Conservation (phyloP, 2,329 filamentous ascomycete genomes). For the Lecanoromycetidae sp. region DNA sequence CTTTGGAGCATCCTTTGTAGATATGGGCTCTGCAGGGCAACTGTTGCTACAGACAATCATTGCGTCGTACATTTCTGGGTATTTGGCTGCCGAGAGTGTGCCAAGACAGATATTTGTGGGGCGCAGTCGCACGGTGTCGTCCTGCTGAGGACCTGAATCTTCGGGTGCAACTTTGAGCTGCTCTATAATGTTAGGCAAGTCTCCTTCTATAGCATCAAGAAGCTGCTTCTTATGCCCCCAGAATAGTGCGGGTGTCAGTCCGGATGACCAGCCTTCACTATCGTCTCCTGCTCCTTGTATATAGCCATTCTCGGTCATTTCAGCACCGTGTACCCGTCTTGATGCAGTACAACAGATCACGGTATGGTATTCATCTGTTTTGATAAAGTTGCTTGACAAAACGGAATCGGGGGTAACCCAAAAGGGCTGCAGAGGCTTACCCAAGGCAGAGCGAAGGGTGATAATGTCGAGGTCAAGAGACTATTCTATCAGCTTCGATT, state of each 20-base stretch:
- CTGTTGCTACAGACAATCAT: slow-evolving; percentile 26
- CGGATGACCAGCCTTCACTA: slow-evolving; percentile 80
- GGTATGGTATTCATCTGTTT: slow-evolving; percentile 46
- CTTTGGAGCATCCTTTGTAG: slow-evolving; percentile 27
- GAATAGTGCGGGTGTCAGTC: slow-evolving; percentile 66
- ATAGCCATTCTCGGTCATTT: slow-evolving; percentile 62
- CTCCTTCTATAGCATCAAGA: slow-evolving; percentile 52
- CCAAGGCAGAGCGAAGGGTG: slow-evolving; percentile 43
- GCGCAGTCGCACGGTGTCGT: slow-evolving; percentile 22
- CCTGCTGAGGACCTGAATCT: too few relatives aligned
- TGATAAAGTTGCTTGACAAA: slow-evolving; percentile 33
- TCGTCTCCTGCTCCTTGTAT: slow-evolving; percentile 94
- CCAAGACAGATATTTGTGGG: slow-evolving; percentile 33
- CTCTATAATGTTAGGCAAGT: slow-evolving; percentile 43
- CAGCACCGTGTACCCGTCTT: slow-evolving; percentile 54
- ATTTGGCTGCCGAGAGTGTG: not conserved
- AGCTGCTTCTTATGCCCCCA: slow-evolving; percentile 58
- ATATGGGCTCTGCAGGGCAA: slow-evolving; percentile 17
- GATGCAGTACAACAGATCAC: slow-evolving; percentile 82
- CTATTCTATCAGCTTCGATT: slow-evolving; percentile 19
- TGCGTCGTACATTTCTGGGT: slow-evolving; percentile 21
- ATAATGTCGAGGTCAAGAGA: slow-evolving; percentile 50
- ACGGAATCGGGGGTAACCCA: slow-evolving; percentile 65
- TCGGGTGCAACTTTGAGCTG: not conserved
- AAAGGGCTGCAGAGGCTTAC: slow-evolving; percentile 61